These are phyloP conservation scores for Leccinum longicurvipes DNA, from an alignment of 768 basidiomycete species.

Conservation along the genomic window DNA sequence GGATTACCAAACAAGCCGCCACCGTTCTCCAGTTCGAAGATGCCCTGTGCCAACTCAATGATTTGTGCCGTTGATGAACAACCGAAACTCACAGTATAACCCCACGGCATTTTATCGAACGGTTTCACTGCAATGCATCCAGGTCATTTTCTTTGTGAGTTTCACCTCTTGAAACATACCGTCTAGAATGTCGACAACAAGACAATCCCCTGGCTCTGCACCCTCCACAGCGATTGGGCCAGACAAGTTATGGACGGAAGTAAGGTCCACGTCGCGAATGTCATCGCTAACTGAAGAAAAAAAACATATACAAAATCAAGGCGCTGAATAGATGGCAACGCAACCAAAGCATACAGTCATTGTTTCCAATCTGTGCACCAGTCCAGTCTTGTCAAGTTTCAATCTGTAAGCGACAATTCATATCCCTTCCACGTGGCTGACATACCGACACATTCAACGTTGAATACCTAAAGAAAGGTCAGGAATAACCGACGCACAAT, in stretches of 20 bases:
- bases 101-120: conserved; percentile 79
- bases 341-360: conserved; percentile 48
- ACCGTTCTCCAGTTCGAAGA: conserved; percentile 72
- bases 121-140: conserved; percentile 44
- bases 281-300: conserved; percentile 61
- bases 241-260: conserved; percentile 69
- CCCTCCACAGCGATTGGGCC: conserved; percentile 75
- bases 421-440: neutral
- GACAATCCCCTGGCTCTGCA: conserved; percentile 74
- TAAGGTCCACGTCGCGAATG: conserved; percentile 60
- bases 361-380: conserved; percentile 75
- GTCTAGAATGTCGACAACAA: conserved; percentile 79
- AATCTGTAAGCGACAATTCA: neutral
- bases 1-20: conserved; percentile 65
- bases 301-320: neutral
- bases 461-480: conserved; percentile 50
- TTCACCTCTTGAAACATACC: conserved; percentile 33
- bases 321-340: neutral
- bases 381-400: conserved; percentile 59
- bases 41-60: conserved; percentile 44
- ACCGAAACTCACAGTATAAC: conserved; percentile 53
- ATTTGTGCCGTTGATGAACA: neutral
- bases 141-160: neutral
- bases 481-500: neutral
- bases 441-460: conserved; percentile 65